phyloP scores from a whole-genome alignment of 108 stramenopile genomes.

The Halocafeteria seosinensis region DNA sequence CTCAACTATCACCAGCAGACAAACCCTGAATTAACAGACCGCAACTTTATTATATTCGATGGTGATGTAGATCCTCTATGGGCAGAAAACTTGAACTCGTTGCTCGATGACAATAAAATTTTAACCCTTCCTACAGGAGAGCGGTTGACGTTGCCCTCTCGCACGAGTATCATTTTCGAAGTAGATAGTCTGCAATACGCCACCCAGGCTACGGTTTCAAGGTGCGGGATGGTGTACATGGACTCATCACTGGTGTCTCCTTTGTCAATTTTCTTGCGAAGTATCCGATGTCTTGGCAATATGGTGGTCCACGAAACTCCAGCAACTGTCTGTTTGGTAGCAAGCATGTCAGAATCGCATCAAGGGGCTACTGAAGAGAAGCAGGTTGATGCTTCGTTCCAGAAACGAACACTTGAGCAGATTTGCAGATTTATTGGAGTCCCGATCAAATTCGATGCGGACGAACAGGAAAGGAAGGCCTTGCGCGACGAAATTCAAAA shows the following conservation, averaged over 20 bases:
- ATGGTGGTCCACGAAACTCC: too few species aligned
- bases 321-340: too few species aligned
- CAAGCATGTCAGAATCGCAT: background rate
- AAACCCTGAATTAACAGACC: background rate
- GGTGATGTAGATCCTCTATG: constrained; percentile 37
- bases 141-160: constrained; percentile 60
- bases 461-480: too few species aligned
- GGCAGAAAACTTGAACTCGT: constrained; percentile 41
- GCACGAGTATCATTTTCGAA: constrained; percentile 69
- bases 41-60: constrained; percentile 45
- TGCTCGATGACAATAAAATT: constrained; percentile 50
- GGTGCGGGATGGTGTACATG: constrained; percentile 99
- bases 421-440: too few species aligned
- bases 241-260: constrained; percentile 62
- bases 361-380: constrained; percentile 24
- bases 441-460: too few species aligned
- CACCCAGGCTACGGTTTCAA: constrained; percentile 88
- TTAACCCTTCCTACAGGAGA: constrained; percentile 50
- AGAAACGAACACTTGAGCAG: too few species aligned
- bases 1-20: background rate
- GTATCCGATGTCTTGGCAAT: too few species aligned
- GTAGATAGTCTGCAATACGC: constrained; percentile 82
- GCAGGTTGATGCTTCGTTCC: too few species aligned
- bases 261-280: too few species aligned
- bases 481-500: too few species aligned